A percentile compares a stretch with the other conserved stretches of the same genome.
Conservation (phyloP, 2,329 filamentous ascomycete genomes). For the Ascochyta pisi region DNA sequence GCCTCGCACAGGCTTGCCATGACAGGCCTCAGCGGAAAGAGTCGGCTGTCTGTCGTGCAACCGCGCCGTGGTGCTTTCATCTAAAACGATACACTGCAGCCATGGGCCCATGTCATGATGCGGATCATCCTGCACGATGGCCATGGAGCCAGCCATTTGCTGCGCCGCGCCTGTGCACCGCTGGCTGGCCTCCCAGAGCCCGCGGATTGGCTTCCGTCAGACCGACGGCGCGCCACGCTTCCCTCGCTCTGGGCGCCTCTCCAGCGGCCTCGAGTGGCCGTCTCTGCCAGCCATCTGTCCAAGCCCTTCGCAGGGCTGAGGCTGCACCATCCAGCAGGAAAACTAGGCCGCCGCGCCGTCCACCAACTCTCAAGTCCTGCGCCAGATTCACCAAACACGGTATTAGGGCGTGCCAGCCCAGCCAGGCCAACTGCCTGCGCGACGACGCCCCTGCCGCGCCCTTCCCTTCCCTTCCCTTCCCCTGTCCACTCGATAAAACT, state of each 20-base stretch:
- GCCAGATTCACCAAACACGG: background rate
- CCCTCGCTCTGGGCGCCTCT: slow-evolving; percentile 24
- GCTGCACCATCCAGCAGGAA: slow-evolving; percentile 1
- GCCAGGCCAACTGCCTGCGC: slow-evolving; percentile 2
- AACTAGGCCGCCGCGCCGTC: slow-evolving; percentile 17
- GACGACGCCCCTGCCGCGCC: background rate
- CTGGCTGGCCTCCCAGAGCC: slow-evolving; percentile 10
- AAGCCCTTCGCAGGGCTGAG: slow-evolving; percentile 26
- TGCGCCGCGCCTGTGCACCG: slow-evolving; percentile 24
- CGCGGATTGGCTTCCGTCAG: slow-evolving; percentile 16
- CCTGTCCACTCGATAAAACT: slow-evolving; percentile 30
- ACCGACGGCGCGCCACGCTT: slow-evolving; percentile 24
- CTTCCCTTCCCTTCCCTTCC: slow-evolving; percentile 8
- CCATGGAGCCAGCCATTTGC: slow-evolving; percentile 27
- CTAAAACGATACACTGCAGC: slow-evolving; percentile 32
- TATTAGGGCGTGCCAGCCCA: background rate
- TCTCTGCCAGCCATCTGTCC: slow-evolving; percentile 6
- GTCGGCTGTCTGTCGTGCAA: slow-evolving; percentile 37
- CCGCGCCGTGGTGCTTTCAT: slow-evolving; percentile 37
- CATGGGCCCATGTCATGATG: slow-evolving; percentile 27
- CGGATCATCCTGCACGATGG: slow-evolving; percentile 33
- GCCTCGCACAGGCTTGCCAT: slow-evolving; percentile 9
- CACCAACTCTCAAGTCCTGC: background rate
- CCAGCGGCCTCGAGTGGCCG: slow-evolving; percentile 30
- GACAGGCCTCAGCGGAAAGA: slow-evolving; percentile 33